Evolutionary conservation across 257 asterid genomes (phyloP).

Genomic region (Jacaranda copaia): DNA sequence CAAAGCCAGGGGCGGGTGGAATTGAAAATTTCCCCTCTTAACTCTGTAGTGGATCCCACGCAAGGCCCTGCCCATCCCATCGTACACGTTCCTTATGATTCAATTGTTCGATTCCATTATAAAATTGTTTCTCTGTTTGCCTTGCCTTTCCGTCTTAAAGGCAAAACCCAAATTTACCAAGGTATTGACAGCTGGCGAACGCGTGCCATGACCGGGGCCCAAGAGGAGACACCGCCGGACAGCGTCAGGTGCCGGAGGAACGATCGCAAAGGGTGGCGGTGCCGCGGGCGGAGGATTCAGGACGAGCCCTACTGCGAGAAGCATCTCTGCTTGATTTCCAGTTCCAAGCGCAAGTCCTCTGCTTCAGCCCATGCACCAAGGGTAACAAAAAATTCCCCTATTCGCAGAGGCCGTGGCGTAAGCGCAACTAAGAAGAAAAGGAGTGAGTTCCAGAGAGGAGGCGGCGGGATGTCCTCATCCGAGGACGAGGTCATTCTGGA

Average conservation of each 20-base stretch:
- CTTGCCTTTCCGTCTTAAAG: neutral
- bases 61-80: no score
- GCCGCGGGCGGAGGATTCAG: slow-evolving; percentile 40
- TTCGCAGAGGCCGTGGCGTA: slow-evolving; percentile 1
- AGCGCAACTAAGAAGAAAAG: slow-evolving; percentile 16
- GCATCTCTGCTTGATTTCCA: slow-evolving; percentile 22
- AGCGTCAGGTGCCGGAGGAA: slow-evolving; percentile 41
- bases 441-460: neutral
- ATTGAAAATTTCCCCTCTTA: no score
- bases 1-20: no score
- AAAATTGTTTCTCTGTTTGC: neutral
- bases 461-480: slow-evolving; percentile 14
- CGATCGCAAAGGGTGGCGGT: slow-evolving; percentile 47
- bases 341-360: slow-evolving; percentile 1
- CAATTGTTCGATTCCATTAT: no score
- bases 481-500: slow-evolving; percentile 38
- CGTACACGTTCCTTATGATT: no score
- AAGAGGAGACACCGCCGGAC: slow-evolving; percentile 33
- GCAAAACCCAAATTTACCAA: neutral
- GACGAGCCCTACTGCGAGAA: slow-evolving; percentile 38
- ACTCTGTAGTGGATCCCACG: no score
- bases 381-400: slow-evolving; percentile 9
- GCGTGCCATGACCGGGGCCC: slow-evolving; percentile 32
- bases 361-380: slow-evolving; percentile 23
- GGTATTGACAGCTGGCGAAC: slow-evolving; percentile 5